A percentile compares a stretch with the other conserved stretches of the same genome.
phyloP scores from a whole-genome alignment of 2,329 filamentous ascomycete species.

The Trichoderma gracile region DNA sequence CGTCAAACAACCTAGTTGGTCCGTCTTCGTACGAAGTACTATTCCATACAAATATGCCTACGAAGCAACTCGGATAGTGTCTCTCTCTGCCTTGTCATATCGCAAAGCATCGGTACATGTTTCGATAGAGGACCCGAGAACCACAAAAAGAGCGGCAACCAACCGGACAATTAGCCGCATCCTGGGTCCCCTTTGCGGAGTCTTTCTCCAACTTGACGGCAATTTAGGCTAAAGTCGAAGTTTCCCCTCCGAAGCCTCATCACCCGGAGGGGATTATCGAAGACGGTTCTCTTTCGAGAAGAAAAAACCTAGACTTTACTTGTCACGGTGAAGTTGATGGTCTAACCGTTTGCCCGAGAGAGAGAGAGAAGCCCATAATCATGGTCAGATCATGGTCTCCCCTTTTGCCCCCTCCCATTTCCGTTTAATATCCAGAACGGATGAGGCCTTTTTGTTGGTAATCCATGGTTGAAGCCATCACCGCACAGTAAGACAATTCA shows the following conservation, averaged over 20 bases:
- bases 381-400: background rate
- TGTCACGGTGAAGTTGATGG: too few relatives aligned
- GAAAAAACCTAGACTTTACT: too few relatives aligned
- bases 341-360: too few relatives aligned
- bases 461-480: too few relatives aligned
- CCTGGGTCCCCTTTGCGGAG: conserved; percentile 6
- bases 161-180: conserved; percentile 26
- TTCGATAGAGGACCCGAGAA: background rate
- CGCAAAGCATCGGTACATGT: too few relatives aligned
- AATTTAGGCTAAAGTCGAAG: conserved; percentile 21
- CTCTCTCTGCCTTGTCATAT: too few relatives aligned
- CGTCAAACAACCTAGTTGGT: background rate
- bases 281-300: conserved; percentile 10
- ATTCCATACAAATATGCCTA: too few relatives aligned
- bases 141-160: conserved; percentile 13
- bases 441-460: conserved; percentile 3
- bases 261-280: conserved; percentile 15
- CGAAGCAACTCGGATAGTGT: too few relatives aligned
- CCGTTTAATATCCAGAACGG: background rate
- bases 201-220: background rate
- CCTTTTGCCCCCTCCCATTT: background rate
- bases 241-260: conserved; percentile 16
- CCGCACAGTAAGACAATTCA: too few relatives aligned
- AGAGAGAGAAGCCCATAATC: too few relatives aligned
- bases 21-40: too few relatives aligned